phyloP scores from a whole-genome alignment of 2,329 filamentous ascomycete genomes.

The Aspergillus brunneoviolaceus region DNA sequence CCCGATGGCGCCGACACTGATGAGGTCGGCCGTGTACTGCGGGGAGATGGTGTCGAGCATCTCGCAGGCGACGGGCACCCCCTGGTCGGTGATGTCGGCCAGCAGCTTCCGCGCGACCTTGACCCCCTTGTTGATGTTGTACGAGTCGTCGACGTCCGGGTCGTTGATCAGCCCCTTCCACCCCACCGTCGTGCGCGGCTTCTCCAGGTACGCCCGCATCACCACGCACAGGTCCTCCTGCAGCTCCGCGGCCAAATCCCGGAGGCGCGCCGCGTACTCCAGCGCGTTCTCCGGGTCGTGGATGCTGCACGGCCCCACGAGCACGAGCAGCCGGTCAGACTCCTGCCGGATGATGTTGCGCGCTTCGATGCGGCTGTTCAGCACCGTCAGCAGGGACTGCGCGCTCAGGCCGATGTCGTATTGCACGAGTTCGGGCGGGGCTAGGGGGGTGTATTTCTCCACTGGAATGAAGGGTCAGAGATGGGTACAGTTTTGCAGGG shows the following conservation, averaged over 20 bases:
- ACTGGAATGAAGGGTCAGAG: not conserved
- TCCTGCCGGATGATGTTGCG: slow-evolving; percentile 9
- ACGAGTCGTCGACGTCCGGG: slow-evolving; percentile 92
- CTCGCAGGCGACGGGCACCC: slow-evolving; percentile 93
- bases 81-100: slow-evolving; percentile 77
- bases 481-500: too few species aligned
- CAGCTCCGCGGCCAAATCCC: slow-evolving; percentile 73
- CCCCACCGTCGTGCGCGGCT: slow-evolving; percentile 92
- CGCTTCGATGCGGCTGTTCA: slow-evolving; percentile 12
- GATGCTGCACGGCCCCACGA: slow-evolving; percentile 94
- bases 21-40: slow-evolving; percentile 92
- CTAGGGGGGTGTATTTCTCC: slow-evolving; percentile 14
- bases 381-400: slow-evolving; percentile 12
- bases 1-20: slow-evolving; percentile 91
- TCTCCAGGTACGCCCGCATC: slow-evolving; percentile 98
- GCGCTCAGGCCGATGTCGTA: slow-evolving; percentile 13
- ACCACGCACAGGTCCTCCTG: slow-evolving; percentile 82
- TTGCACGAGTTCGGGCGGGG: slow-evolving; percentile 11
- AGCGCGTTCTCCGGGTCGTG: slow-evolving; percentile 85
- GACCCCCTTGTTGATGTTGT: slow-evolving; percentile 97
- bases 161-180: slow-evolving; percentile 99
- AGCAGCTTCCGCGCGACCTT: slow-evolving; percentile 88
- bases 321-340: slow-evolving; percentile 79
- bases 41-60: slow-evolving; percentile 99
- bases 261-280: slow-evolving; percentile 80